Conservation (phyloP, 2,329 filamentous ascomycete species). For the Trichoderma sp. region DNA sequence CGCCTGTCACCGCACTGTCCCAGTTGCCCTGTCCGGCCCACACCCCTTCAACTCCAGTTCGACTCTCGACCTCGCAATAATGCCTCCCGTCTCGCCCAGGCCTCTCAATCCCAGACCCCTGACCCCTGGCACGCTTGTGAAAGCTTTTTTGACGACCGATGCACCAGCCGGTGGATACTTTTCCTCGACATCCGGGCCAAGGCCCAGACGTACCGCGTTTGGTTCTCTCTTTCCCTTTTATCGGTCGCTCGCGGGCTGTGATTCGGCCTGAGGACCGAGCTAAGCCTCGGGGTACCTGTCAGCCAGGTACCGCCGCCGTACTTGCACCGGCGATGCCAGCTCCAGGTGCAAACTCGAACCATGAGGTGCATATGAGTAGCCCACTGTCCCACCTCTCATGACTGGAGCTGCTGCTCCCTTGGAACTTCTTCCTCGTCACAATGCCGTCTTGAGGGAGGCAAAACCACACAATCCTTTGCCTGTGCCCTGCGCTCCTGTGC, state of each 20-base stretch:
- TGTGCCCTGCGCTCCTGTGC: not conserved
- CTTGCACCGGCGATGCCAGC: not conserved
- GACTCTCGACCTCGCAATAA: not conserved
- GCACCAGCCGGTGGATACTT: not conserved
- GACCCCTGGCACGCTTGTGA: constrained; percentile 17
- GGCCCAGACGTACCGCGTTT: not conserved
- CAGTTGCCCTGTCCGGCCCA: constrained; percentile 22
- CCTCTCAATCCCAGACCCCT: constrained; percentile 5
- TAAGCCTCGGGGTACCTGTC: no score
- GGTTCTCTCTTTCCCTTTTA: constrained; percentile 1
- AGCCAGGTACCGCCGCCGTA: not conserved
- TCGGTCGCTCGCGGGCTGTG: not conserved
- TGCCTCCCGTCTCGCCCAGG: not conserved
- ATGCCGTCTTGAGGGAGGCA: constrained; percentile 10
- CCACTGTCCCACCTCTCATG: constrained; percentile 6
- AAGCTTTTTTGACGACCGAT: constrained; percentile 18
- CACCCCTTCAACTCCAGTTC: constrained; percentile 26
- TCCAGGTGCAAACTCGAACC: not conserved
- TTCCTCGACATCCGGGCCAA: constrained; percentile 9
- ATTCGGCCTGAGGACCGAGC: not conserved
- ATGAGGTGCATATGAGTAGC: not conserved
- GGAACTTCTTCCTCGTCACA: not conserved
- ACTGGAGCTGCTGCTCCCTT: not conserved
- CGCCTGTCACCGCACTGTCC: constrained; percentile 1
- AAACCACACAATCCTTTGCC: constrained; percentile 13